Evolutionary conservation across 2,329 filamentous ascomycete genomes (phyloP), one percentile per base, ranked within the genome.

Genomic region (Aphanoascus verrucosus): DNA sequence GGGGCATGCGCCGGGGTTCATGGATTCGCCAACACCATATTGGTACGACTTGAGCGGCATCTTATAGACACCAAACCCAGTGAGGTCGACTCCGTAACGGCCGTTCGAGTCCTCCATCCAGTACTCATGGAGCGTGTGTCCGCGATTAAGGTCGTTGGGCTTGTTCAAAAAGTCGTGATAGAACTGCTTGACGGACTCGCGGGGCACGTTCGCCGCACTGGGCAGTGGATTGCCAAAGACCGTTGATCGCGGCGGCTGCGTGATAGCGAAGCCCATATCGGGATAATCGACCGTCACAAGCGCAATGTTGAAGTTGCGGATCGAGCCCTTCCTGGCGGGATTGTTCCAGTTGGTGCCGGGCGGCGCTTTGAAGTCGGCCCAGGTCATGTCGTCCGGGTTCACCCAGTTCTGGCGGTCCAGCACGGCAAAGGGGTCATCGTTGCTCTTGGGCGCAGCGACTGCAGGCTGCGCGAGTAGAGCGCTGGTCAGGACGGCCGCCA

Each of bases 221-320:
- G 51, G 53, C 38, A 57, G 55, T 8, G 57, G 57, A 38, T 57
- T 59, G 49, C 55, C 51, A 42, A 57, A 59, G 19, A 56, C 28
- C 2, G 52, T 51, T 14, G 57, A 56, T 15, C 48, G 44, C 1
- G 54, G 48, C 11, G 47, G 19, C 54, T 46, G 38, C 28, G 56
- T 55, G n/a, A 59, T 48, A 54, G 45, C 40, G 42, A 59, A 59
- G 15, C 47, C 44, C 45, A 49, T 44, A 31, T 59, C 42, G 2
- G 51, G 34, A 38, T 59, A 59, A 38, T 59, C 57, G 40, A 59
- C 56, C 3, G 56, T 49, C 23, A 59, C 56, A 3, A 59, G 52
- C 14, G 56, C 57, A 31, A 59, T 59, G 37, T 59, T 59, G 45
- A 59, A 59, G 34, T 59, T 59, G 45, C 57, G 57, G 20, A 53